phyloP scores from a whole-genome alignment of 805 yeast genomes.

The Wickerhamiella alocasiicola region DNA sequence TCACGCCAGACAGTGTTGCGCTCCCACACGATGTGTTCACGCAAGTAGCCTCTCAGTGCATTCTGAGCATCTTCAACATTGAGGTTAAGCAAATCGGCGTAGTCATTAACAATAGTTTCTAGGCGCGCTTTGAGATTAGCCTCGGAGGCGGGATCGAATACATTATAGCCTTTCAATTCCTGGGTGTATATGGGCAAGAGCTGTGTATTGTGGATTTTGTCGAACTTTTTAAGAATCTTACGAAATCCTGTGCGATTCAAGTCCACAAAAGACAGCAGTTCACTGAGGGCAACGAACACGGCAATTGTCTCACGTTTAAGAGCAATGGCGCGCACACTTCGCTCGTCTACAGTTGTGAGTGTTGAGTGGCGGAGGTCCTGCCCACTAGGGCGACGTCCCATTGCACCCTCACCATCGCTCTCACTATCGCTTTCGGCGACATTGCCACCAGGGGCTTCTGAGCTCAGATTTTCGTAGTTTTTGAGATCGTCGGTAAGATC shows the following conservation, averaged over 20 bases:
- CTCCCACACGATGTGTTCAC: conserved; percentile 96
- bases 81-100: conserved; percentile 38
- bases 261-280: conserved; percentile 70
- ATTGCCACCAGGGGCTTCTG: conserved; percentile 23
- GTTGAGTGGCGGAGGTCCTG: conserved; percentile 5
- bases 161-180: conserved; percentile 35
- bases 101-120: conserved; percentile 40
- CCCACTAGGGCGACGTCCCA: conserved; percentile 1
- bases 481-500: conserved; percentile 41
- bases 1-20: conserved; percentile 97
- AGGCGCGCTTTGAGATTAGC: conserved; percentile 40
- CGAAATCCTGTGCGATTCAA: conserved; percentile 80
- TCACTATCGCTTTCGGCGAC: conserved; percentile 24
- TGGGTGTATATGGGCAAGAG: conserved; percentile 47
- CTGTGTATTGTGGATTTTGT: conserved; percentile 58
- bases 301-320: conserved; percentile 12
- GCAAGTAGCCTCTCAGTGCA: conserved; percentile 40
- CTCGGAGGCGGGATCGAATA: conserved; percentile 42
- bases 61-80: conserved; percentile 35
- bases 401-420: conserved; percentile 13
- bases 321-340: conserved; percentile 7
- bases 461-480: conserved; percentile 36
- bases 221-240: conserved; percentile 84
- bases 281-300: conserved; percentile 59
- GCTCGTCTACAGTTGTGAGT: conserved; percentile 3